phyloP scores from a whole-genome alignment of 805 yeast genomes.

The Candida bentonensis region DNA sequence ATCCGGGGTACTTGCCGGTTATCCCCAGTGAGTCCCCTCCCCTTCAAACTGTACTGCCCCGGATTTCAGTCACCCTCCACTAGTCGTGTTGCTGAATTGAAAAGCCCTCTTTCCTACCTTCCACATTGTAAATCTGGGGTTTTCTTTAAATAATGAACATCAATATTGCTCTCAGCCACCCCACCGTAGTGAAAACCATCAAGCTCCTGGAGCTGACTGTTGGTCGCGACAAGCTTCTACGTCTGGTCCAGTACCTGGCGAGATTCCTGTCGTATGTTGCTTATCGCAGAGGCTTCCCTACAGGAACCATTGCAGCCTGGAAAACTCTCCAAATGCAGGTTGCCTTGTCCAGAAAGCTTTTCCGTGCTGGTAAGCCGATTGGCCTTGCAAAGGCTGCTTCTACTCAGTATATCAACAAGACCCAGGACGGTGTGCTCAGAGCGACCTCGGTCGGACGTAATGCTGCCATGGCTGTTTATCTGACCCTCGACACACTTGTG shows the following conservation, averaged over 20 bases:
- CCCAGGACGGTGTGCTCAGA: constrained; percentile 45
- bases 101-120: no score
- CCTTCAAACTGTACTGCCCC: no score
- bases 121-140: no score
- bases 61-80: no score
- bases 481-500: constrained; percentile 21
- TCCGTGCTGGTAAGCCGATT: constrained; percentile 74
- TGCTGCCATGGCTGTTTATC: constrained; percentile 21
- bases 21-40: no score
- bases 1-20: no score
- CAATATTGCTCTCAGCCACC: constrained; percentile 1
- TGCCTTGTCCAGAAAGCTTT: constrained; percentile 62
- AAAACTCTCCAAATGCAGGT: constrained; percentile 47
- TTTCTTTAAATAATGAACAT: not conserved
- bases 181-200: not conserved
- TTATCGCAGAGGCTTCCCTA: constrained; percentile 39
- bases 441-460: constrained; percentile 24
- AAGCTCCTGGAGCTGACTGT: constrained; percentile 21
- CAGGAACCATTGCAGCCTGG: constrained; percentile 33
- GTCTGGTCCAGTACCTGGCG: constrained; percentile 68
- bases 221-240: constrained; percentile 70
- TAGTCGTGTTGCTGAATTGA: no score
- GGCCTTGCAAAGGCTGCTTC: constrained; percentile 54
- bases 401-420: constrained; percentile 52
- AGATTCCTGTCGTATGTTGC: constrained; percentile 56